These are phyloP conservation scores for Dactylonectria macrodidyma DNA, from an alignment of 2,329 filamentous ascomycete genomes.

Conservation along the genomic window DNA sequence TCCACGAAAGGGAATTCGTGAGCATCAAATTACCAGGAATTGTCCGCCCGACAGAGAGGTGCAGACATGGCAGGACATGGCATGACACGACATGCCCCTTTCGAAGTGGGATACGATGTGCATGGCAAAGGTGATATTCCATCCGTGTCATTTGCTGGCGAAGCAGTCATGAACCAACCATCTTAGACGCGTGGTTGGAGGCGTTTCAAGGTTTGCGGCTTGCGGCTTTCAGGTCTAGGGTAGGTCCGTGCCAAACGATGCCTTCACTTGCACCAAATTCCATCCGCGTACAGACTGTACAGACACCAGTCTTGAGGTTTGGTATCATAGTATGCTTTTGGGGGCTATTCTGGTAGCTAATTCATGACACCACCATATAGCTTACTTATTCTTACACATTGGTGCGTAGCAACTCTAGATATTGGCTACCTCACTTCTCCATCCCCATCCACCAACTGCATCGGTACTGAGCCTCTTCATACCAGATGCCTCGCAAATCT, in stretches of 20 bases:
- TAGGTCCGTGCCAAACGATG: background rate
- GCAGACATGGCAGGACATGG: constrained; percentile 4
- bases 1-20: constrained; percentile 30
- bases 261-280: background rate
- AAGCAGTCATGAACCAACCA: background rate
- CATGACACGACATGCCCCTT: background rate
- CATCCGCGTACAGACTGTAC: background rate
- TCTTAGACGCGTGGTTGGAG: background rate
- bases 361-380: no score
- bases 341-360: background rate
- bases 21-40: constrained; percentile 12
- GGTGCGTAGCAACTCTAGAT: constrained; percentile 30
- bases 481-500: constrained; percentile 46
- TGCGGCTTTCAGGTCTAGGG: background rate
- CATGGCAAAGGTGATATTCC: background rate
- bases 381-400: background rate
- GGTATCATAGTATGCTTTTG: background rate
- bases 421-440: constrained; percentile 46
- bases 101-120: constrained; percentile 14
- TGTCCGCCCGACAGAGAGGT: background rate
- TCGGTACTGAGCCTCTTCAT: constrained; percentile 40
- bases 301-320: background rate
- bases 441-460: constrained; percentile 45
- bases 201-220: background rate
- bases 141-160: background rate